Base-by-base conservation (phyloP, 2,329 filamentous ascomycete species). In the Epichloe aotearoae region DNA sequence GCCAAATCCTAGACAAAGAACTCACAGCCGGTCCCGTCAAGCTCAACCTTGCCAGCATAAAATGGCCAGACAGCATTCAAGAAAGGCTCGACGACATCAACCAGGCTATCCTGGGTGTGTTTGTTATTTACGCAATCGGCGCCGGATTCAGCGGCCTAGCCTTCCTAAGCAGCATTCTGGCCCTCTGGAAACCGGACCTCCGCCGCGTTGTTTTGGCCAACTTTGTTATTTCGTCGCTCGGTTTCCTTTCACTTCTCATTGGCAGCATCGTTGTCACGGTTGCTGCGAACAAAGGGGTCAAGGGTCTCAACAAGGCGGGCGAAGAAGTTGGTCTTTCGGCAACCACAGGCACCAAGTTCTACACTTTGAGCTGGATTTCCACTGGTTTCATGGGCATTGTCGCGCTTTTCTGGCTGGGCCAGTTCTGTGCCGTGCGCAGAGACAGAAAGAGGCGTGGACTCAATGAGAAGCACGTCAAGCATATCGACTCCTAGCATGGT, bases 51-150 rank as follows among this genome's bases (percentile, higher is more conserved):
- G 64, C 66, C 54, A 67, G 73, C 47, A 62, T 79, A n/a, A 60
- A 70, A 52, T 69, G 72, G 58, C 69, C 71, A 14, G 55, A 68
- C 6, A 64, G 64, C 34, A 66, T 80, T 52, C 67, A 72, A 52
- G 61, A 70, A 41, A 68, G 69, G n/a, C 59, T 80, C 55, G 65
- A 74, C 61, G 62, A 67, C n/a, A 63, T 79, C 59, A 76, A 77
- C 58, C 59, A 61, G 15, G 64, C 69, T n/a, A 66, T 78, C 4
- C 61, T 73, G n/a, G 69, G 66, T 26, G 62, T 75, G 46, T 73
- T 74, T 59, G 62, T 75, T 47, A 61, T 79, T 51, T 77, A 73
- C 60, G 67, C 73, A 40, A 54, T 78, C 2, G 69, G 64, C 50
- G 62, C 68, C 45, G 66, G 61, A 17, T 65, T 72, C 56, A 63